Conservation (phyloP, 768 basidiomycete species). For the Boletus edulis region DNA sequence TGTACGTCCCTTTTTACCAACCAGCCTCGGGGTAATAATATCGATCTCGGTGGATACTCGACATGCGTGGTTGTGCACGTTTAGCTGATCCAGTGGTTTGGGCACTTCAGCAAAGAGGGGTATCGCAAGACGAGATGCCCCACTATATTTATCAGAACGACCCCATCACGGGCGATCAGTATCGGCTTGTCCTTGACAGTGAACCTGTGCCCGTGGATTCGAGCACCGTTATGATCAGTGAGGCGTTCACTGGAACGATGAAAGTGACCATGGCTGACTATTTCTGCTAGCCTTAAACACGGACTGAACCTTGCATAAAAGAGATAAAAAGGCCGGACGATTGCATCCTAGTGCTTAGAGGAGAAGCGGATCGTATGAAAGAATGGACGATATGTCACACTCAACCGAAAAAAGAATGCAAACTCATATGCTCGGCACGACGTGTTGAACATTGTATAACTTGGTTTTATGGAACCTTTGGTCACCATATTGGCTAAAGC, state of each 20-base stretch:
- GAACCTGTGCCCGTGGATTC: background rate
- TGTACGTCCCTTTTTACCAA: background rate
- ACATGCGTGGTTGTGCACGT: background rate
- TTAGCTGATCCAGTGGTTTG: background rate
- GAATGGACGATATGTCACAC: no score
- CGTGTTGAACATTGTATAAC: no score
- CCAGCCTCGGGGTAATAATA: background rate
- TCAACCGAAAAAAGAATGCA: no score
- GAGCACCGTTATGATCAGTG: slow-evolving; percentile 3
- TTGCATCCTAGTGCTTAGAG: no score
- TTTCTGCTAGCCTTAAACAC: background rate
- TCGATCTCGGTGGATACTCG: background rate
- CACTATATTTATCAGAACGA: slow-evolving; percentile 7
- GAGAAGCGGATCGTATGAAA: no score
- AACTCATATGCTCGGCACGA: no score
- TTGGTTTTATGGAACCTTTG: no score
- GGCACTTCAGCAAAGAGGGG: background rate
- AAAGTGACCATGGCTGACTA: background rate
- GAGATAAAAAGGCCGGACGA: no score
- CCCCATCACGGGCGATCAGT: slow-evolving; percentile 5
- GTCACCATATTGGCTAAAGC: no score
- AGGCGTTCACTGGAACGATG: background rate
- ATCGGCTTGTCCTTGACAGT: background rate
- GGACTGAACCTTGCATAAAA: no score
- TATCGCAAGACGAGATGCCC: slow-evolving; percentile 6